A percentile compares a stretch with the other conserved stretches of the same genome.
Conservation (phyloP, 306 rosid genomes). For the Fagus crenata region DNA sequence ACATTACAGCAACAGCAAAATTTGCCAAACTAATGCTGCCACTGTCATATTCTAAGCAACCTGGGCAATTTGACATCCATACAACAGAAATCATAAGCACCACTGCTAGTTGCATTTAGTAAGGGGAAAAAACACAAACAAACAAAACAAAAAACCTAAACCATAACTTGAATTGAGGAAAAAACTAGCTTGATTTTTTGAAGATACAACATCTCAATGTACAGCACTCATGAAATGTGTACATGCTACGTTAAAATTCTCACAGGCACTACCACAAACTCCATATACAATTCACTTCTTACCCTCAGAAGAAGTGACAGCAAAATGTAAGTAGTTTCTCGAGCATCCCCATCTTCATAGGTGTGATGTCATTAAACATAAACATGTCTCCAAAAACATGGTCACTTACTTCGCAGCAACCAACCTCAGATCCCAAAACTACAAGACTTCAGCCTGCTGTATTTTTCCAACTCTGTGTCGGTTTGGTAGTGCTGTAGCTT, state of each 20-base stretch:
- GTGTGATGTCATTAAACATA: too few species aligned
- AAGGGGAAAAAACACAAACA: neutral
- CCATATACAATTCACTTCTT: neutral
- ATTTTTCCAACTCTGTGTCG: too few species aligned
- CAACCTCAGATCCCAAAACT: too few species aligned
- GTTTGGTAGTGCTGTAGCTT: too few species aligned
- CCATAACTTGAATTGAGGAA: neutral
- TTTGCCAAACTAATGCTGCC: neutral
- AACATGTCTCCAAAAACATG: too few species aligned
- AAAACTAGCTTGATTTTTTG: neutral
- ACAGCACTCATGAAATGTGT: neutral
- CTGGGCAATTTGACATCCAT: neutral
- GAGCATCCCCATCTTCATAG: neutral
- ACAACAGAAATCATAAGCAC: neutral
- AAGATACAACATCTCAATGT: neutral
- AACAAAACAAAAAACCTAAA: too few species aligned
- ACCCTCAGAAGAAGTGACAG: neutral
- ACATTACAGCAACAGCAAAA: too few species aligned
- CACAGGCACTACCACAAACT: neutral
- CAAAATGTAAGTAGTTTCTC: neutral
- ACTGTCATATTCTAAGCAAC: neutral
- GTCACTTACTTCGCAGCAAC: too few species aligned
- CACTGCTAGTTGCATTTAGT: neutral
- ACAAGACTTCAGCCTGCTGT: too few species aligned
- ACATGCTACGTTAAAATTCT: neutral